A percentile compares a stretch with the other conserved stretches of the same genome.
Conservation (phyloP, 176 grass and related monocot species). For the Oryza longistaminata region DNA sequence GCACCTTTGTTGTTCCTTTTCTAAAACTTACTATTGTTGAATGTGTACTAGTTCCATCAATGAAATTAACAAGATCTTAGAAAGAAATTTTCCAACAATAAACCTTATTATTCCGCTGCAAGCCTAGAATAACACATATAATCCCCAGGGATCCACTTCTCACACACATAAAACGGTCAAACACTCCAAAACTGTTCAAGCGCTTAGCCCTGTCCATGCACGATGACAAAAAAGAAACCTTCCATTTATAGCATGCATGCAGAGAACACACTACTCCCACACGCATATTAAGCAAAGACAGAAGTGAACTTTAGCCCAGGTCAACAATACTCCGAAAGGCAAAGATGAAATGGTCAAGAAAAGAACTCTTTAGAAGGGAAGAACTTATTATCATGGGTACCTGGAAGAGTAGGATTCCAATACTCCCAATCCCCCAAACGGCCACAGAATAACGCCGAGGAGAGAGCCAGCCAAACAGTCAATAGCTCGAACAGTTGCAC, state of each 20-base stretch:
- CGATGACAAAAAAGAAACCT: not conserved
- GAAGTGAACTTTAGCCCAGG: not conserved
- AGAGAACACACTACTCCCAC: not conserved
- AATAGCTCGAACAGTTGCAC: not conserved
- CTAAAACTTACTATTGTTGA: conserved; percentile 4
- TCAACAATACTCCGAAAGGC: not conserved
- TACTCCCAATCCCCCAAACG: not conserved
- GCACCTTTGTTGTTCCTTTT: not conserved
- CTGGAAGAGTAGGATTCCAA: conserved; percentile 1
- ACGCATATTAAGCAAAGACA: conserved; percentile 42
- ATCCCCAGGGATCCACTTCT: not conserved
- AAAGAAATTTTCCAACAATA: not conserved
- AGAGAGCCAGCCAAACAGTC: not conserved
- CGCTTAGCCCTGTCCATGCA: not conserved
- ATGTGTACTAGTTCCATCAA: not conserved
- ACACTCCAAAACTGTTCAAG: conserved; percentile 7
- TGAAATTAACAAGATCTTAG: not conserved
- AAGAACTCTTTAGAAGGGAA: not conserved
- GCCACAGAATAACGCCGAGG: conserved; percentile 13
- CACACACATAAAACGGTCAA: conserved; percentile 3
- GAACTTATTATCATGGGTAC: not conserved
- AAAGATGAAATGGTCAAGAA: conserved; percentile 13
- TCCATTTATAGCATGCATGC: not conserved
- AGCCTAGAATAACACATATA: not conserved
- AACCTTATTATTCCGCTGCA: conserved; percentile 3